Percentiles rank a stretch among this genome's conserved stretches.
These are phyloP conservation scores for Colletotrichum zoysiae DNA, from an alignment of 2,329 filamentous ascomycete genomes.

Conservation along the genomic window DNA sequence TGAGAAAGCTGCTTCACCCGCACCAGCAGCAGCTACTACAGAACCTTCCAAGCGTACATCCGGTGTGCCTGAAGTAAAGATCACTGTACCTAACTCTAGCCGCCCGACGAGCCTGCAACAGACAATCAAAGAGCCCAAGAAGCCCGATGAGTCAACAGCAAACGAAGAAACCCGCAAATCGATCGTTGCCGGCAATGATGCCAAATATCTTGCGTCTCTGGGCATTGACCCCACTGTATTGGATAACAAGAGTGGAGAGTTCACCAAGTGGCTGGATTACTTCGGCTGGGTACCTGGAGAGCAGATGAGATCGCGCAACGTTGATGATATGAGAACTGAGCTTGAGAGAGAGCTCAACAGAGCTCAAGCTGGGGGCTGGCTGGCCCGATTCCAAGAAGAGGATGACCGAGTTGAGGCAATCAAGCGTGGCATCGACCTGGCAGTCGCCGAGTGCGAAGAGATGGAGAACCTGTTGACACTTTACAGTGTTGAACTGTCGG, in stretches of 20 bases:
- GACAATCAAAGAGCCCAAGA: constrained; percentile 51
- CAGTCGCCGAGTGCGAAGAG: constrained; percentile 96
- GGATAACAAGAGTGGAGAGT: constrained; percentile 81
- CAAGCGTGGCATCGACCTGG: constrained; percentile 85
- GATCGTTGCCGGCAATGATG: constrained; percentile 78
- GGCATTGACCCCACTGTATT: constrained; percentile 84
- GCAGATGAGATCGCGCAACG: constrained; percentile 78
- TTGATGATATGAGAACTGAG: constrained; percentile 85
- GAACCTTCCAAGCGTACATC: constrained; percentile 51
- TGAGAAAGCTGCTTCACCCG: constrained; percentile 45
- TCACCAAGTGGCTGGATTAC: constrained; percentile 85
- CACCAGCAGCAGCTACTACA: constrained; percentile 44
- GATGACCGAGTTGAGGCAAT: constrained; percentile 91
- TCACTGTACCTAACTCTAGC: constrained; percentile 63
- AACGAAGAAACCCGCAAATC: constrained; percentile 70
- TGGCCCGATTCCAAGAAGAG: constrained; percentile 85
- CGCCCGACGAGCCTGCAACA: constrained; percentile 56
- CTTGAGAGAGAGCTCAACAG: constrained; percentile 90
- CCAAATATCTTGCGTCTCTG: constrained; percentile 81
- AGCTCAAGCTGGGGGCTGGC: constrained; percentile 92
- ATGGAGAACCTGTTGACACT: constrained; percentile 93
- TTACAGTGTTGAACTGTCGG: constrained; percentile 93
- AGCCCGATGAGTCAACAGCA: constrained; percentile 45
- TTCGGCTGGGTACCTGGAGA: constrained; percentile 88
- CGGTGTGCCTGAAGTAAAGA: constrained; percentile 68